Evolutionary conservation across 306 rosid species (phyloP).

Genomic region (Mimosa pudica): DNA sequence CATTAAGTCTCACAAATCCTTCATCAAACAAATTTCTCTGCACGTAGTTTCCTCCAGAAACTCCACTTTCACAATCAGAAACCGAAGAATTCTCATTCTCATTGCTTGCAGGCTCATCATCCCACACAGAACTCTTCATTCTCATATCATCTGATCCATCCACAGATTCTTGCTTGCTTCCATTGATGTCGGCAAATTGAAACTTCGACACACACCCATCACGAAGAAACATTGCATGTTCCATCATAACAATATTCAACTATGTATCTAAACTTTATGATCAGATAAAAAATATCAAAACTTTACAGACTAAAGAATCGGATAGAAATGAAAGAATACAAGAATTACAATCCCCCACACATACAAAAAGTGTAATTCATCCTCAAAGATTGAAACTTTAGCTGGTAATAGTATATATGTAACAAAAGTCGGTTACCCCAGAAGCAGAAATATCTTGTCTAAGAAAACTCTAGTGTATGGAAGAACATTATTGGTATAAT

Average conservation of each 20-base stretch:
- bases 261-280: not conserved
- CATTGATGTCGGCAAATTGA: not conserved
- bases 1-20: constrained; percentile 37
- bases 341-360: not conserved
- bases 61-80: constrained; percentile 69
- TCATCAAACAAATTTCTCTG: constrained; percentile 13
- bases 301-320: not conserved
- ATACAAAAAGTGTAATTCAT: not conserved
- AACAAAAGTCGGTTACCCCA: not conserved
- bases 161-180: not conserved
- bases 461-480: not conserved
- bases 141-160: constrained; percentile 7
- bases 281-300: not conserved
- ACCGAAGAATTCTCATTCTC: constrained; percentile 46
- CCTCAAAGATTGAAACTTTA: no score
- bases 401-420: not conserved
- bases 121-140: not conserved
- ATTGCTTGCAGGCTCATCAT: constrained; percentile 6
- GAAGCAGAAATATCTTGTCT: not conserved
- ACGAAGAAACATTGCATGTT: constrained; percentile 12
- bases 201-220: not conserved
- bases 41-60: constrained; percentile 34
- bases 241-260: constrained; percentile 29
- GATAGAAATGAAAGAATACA: not conserved
- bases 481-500: not conserved